Percentiles rank a stretch among this genome's conserved stretches.
phyloP scores from a whole-genome alignment of 495 filamentous ascomycete genomes.

The Polyplosphaeria fusca region DNA sequence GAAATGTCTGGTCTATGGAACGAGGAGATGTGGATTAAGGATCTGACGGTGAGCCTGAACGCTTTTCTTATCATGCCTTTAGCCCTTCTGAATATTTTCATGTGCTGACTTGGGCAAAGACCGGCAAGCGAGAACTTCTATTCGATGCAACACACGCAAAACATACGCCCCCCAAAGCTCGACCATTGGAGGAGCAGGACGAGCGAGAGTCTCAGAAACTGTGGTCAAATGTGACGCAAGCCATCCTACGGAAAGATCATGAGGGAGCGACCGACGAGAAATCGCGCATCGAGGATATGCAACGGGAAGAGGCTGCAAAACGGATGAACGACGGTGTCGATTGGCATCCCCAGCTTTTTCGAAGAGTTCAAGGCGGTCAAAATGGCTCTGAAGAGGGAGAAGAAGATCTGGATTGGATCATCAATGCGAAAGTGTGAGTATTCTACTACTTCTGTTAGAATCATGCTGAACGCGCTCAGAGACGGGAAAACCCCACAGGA shows the following conservation, averaged over 20 bases:
- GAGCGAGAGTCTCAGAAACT: constrained; percentile 86
- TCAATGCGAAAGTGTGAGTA: constrained; percentile 75
- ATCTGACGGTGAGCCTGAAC: constrained; percentile 63
- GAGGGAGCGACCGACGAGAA: constrained; percentile 91
- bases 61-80: too few relatives aligned
- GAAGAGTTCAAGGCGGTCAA: constrained; percentile 66
- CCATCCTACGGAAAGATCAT: constrained; percentile 80
- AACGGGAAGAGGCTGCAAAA: constrained; percentile 82
- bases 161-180: constrained; percentile 68
- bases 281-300: constrained; percentile 85
- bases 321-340: constrained; percentile 77
- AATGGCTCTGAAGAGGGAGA: constrained; percentile 78
- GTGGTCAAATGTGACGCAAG: constrained; percentile 76
- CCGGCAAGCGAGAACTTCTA: constrained; percentile 78
- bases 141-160: constrained; percentile 80
- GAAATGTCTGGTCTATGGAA: constrained; percentile 93
- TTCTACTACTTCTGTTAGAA: neutral
- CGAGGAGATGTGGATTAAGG: constrained; percentile 86
- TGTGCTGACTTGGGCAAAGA: constrained; percentile 52
- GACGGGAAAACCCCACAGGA: constrained; percentile 65
- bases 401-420: constrained; percentile 88
- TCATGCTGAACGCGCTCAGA: constrained; percentile 43
- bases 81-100: too few relatives aligned
- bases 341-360: constrained; percentile 86
- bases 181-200: constrained; percentile 81